These are phyloP conservation scores for Trichophaea hybrida DNA, from an alignment of 2,329 filamentous ascomycete species.

Conservation along the genomic window DNA sequence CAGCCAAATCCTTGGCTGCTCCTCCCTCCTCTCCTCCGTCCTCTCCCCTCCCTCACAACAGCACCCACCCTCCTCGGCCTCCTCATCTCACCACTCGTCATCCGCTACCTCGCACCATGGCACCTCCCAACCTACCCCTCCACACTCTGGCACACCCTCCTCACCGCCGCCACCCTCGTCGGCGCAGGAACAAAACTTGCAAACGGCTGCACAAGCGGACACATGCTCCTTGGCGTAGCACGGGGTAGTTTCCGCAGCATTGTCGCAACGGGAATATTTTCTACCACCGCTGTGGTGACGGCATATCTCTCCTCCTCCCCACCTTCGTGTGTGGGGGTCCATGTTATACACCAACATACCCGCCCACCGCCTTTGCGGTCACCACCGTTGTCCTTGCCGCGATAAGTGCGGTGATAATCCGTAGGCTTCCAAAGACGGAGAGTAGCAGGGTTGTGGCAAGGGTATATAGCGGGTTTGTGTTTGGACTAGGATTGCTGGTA, in stretches of 20 bases:
- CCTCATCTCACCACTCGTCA: conserved; percentile 43
- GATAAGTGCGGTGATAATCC: conserved; percentile 28
- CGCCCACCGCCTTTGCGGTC: conserved; percentile 25
- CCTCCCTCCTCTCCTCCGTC: conserved; percentile 37
- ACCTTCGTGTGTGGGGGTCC: conserved; percentile 31
- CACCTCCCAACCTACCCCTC: conserved; percentile 35
- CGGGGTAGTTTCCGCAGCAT: conserved; percentile 38
- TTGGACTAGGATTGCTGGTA: conserved; percentile 39
- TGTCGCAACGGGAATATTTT: conserved; percentile 36
- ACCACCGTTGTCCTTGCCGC: conserved; percentile 31
- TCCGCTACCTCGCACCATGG: conserved; percentile 37
- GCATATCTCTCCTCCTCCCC: conserved; percentile 26
- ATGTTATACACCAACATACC: conserved; percentile 37
- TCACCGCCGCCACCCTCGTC: conserved; percentile 36
- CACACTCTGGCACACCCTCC: conserved; percentile 32
- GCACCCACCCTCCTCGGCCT: conserved; percentile 41
- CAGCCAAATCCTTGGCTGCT: conserved; percentile 39
- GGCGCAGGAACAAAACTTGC: conserved; percentile 42
- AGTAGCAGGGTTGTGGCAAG: neutral
- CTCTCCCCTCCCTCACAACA: conserved; percentile 40
- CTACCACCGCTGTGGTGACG: conserved; percentile 34
- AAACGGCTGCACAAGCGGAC: conserved; percentile 41
- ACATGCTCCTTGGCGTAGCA: conserved; percentile 42
- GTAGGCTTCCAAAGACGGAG: conserved; percentile 26
- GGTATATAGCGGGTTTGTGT: conserved; percentile 36